Conservation (phyloP, 208 protist genomes). For the Jaenimonas drosophilae region DNA sequence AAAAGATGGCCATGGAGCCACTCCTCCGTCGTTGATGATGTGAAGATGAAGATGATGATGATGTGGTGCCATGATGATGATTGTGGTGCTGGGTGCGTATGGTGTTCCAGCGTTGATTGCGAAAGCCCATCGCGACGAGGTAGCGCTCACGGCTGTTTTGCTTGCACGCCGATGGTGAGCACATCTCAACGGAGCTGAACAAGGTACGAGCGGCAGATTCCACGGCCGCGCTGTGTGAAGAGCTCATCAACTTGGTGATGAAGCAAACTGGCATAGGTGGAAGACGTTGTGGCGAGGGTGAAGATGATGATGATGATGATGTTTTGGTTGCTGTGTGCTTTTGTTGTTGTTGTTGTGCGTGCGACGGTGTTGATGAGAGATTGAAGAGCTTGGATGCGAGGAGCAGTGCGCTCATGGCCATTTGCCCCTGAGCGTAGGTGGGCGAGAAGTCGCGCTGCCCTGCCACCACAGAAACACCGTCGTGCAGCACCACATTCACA, state of each 20-base stretch:
- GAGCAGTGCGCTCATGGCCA: conserved; percentile 43
- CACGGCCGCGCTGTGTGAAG: conserved; percentile 26
- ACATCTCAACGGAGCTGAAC: conserved; percentile 27
- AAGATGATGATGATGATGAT: not conserved
- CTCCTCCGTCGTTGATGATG: no score
- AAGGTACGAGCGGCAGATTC: conserved; percentile 13
- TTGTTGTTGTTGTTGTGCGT: not conserved
- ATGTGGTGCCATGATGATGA: no score
- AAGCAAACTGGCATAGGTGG: conserved; percentile 23
- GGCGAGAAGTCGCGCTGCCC: conserved; percentile 49
- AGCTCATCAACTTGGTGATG: conserved; percentile 58
- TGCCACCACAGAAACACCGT: conserved; percentile 61
- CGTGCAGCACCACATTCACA: conserved; percentile 52
- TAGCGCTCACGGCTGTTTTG: conserved; percentile 44
- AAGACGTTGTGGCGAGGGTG: not conserved
- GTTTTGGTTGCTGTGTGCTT: not conserved
- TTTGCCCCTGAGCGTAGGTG: conserved; percentile 72
- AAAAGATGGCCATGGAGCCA: conserved; percentile 11
- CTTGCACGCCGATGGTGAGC: conserved; percentile 24
- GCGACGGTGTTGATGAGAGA: not conserved
- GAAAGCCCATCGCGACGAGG: conserved; percentile 32
- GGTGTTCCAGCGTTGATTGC: not conserved
- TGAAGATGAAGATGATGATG: no score
- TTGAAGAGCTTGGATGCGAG: conserved; percentile 42
- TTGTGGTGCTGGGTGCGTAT: no score